Evolutionary conservation across 1,139 yeast species (phyloP).

Genomic region (Magnusiomyces tetraspermus): DNA sequence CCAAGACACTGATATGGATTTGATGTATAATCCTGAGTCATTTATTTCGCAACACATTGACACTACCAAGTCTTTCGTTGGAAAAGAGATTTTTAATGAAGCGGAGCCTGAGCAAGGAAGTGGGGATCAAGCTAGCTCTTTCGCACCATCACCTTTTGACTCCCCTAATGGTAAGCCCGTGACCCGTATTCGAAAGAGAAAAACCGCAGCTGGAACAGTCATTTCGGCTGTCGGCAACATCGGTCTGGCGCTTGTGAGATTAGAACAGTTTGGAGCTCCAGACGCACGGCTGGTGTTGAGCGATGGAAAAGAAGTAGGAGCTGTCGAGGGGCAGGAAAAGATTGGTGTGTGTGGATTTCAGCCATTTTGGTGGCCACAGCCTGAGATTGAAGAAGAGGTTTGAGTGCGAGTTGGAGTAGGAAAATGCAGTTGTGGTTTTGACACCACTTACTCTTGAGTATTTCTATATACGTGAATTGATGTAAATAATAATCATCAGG

Average conservation of each 20-base stretch:
- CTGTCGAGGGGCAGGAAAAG: constrained; percentile 20
- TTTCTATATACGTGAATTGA: background rate
- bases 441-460: background rate
- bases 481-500: background rate
- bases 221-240: constrained; percentile 47
- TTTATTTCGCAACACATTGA: constrained; percentile 11
- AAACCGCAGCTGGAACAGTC: constrained; percentile 41
- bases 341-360: constrained; percentile 41
- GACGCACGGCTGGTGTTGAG: constrained; percentile 27
- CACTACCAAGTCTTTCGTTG: constrained; percentile 10
- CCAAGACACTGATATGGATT: constrained; percentile 23
- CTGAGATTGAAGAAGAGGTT: background rate
- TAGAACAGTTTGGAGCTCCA: constrained; percentile 38
- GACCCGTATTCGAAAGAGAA: background rate
- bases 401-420: too few relatives aligned
- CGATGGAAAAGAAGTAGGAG: constrained; percentile 22
- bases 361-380: constrained; percentile 62
- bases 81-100: constrained; percentile 11
- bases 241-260: constrained; percentile 55
- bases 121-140: background rate
- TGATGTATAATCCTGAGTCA: constrained; percentile 19
- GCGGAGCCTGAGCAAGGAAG: constrained; percentile 5
- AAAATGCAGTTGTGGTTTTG: too few relatives aligned
- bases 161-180: constrained; percentile 20
- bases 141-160: constrained; percentile 23